Percentiles rank a stretch among this genome's conserved stretches.
Conservation (phyloP, 495 filamentous ascomycete species). For the Sordaria brevicollis region DNA sequence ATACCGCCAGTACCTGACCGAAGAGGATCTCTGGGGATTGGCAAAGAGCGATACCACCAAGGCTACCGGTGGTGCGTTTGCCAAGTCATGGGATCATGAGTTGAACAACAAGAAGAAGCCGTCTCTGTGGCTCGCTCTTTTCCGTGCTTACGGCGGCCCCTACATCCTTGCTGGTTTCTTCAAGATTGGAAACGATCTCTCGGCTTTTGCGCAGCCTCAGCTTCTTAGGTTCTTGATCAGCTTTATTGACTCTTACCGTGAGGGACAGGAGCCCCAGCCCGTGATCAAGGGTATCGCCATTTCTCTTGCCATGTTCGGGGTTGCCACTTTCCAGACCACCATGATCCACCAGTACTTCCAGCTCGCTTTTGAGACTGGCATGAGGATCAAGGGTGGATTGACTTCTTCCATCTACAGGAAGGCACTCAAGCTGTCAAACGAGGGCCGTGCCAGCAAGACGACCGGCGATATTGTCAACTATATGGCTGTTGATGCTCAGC, state of each 20-base stretch:
- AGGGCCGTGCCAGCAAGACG: conserved; percentile 80
- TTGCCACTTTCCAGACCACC: conserved; percentile 72
- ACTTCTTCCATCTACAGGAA: conserved; percentile 90
- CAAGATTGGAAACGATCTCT: conserved; percentile 73
- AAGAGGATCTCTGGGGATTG: conserved; percentile 95
- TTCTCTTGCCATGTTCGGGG: conserved; percentile 82
- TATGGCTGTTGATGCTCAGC: conserved; percentile 96
- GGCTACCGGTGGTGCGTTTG: conserved; percentile 53
- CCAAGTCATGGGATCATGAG: conserved; percentile 68
- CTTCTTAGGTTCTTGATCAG: conserved; percentile 74
- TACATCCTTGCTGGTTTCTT: conserved; percentile 72
- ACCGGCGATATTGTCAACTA: conserved; percentile 98
- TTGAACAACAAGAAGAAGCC: conserved; percentile 60
- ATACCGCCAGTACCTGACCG: conserved; percentile 83
- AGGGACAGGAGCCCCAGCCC: conserved; percentile 54
- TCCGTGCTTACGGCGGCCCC: conserved; percentile 72
- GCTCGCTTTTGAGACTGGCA: conserved; percentile 84
- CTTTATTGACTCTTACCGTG: conserved; percentile 73
- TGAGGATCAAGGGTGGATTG: conserved; percentile 86
- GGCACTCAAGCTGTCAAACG: conserved; percentile 79
- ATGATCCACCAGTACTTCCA: conserved; percentile 91
- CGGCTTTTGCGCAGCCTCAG: conserved; percentile 88
- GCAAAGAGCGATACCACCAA: conserved; percentile 70
- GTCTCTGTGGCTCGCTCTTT: conserved; percentile 86
- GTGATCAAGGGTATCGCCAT: conserved; percentile 78